Evolutionary conservation across 75 land plant species (phyloP).

Genomic region (Pseudotsuga menziesii): DNA sequence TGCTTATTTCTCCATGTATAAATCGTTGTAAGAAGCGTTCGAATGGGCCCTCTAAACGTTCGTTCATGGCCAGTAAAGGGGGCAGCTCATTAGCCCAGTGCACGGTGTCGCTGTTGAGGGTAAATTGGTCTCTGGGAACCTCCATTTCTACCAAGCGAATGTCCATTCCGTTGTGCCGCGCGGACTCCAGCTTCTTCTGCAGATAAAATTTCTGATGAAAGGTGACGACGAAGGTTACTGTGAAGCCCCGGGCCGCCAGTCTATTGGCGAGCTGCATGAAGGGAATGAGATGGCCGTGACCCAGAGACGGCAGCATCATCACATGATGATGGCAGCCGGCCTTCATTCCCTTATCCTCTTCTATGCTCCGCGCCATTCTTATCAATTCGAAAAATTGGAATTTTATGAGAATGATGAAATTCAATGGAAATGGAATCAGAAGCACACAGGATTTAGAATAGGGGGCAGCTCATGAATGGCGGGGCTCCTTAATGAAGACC

Average conservation of each 20-base stretch:
- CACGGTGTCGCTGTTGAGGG: background rate
- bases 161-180: background rate
- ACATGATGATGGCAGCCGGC: background rate
- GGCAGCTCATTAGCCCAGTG: background rate
- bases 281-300: background rate
- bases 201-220: background rate
- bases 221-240: conserved; percentile 16
- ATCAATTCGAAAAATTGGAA: no score
- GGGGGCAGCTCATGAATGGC: no score
- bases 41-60: background rate
- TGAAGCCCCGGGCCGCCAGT: background rate
- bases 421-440: no score
- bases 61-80: conserved; percentile 1
- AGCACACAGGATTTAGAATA: no score
- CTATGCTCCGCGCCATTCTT: no score
- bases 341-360: no score
- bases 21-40: background rate
- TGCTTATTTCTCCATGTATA: background rate
- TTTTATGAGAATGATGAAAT: no score
- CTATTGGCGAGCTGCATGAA: background rate
- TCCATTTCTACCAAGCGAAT: conserved; percentile 3
- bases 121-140: background rate
- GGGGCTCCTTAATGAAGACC: no score
- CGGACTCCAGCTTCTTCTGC: background rate
- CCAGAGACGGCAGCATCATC: background rate